Evolutionary conservation across 768 basidiomycete species (phyloP).

Genomic region (Boletus patriciae): DNA sequence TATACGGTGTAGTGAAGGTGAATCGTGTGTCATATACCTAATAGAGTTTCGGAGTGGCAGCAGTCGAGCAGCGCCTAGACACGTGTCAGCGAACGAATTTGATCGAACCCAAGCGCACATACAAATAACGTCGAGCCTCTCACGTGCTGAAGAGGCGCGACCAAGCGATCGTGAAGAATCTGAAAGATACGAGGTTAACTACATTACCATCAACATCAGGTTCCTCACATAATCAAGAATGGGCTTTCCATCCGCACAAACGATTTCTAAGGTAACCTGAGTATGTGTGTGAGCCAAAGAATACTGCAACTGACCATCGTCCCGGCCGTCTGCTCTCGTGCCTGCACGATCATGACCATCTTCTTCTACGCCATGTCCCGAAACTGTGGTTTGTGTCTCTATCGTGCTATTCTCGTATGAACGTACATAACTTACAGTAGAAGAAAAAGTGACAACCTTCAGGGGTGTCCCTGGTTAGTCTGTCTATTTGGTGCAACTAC

Average conservation of each 20-base stretch:
- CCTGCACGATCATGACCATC: slow-evolving; percentile 26
- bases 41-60: slow-evolving; percentile 30
- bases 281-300: neutral
- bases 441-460: slow-evolving; percentile 53
- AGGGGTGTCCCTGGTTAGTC: slow-evolving; percentile 41
- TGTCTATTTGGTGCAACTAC: slow-evolving; percentile 41
- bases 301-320: slow-evolving; percentile 42
- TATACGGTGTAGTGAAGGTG: neutral
- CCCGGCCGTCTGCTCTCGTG: slow-evolving; percentile 47
- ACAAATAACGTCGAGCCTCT: slow-evolving; percentile 25
- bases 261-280: slow-evolving; percentile 19
- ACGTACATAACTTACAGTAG: slow-evolving; percentile 43
- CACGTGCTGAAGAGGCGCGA: slow-evolving; percentile 17
- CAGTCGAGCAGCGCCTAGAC: slow-evolving; percentile 30
- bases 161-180: slow-evolving; percentile 22
- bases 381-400: slow-evolving; percentile 7
- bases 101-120: neutral
- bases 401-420: neutral
- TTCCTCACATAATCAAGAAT: slow-evolving; percentile 26
- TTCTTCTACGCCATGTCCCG: slow-evolving; percentile 24
- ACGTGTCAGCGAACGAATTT: neutral
- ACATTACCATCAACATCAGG: neutral
- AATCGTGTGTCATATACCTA: slow-evolving; percentile 17
- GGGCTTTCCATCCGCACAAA: slow-evolving; percentile 17
- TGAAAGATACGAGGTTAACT: slow-evolving; percentile 2